phyloP scores from a whole-genome alignment of 352 stramenopile species.

The Globisporangium parvum region DNA sequence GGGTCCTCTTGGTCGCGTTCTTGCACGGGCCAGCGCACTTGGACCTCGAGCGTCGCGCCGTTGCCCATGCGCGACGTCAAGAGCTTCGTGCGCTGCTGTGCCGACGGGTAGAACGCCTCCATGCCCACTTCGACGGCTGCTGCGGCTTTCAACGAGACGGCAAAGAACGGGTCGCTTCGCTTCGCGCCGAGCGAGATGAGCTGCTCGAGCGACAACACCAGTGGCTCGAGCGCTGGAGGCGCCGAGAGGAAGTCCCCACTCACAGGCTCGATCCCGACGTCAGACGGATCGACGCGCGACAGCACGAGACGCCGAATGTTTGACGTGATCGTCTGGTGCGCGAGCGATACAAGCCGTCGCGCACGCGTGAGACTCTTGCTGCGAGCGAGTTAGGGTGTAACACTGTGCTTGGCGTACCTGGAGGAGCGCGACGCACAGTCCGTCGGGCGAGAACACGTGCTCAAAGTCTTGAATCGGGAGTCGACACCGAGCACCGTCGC shows the following conservation, averaged over 20 bases:
- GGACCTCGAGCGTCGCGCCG: slow-evolving; percentile 75
- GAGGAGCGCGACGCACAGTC: slow-evolving; percentile 63
- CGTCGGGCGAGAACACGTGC: slow-evolving; percentile 44
- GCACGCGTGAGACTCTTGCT: not conserved
- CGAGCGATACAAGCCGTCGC: not conserved
- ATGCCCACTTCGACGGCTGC: slow-evolving; percentile 81
- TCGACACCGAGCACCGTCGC: not conserved
- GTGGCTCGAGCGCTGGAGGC: slow-evolving; percentile 54
- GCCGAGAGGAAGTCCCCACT: slow-evolving; percentile 47
- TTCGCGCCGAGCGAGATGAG: slow-evolving; percentile 80
- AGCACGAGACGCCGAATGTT: slow-evolving; percentile 81
- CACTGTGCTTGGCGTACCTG: slow-evolving; percentile 21
- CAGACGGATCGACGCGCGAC: slow-evolving; percentile 62
- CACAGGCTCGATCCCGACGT: slow-evolving; percentile 60
- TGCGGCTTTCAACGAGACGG: slow-evolving; percentile 76
- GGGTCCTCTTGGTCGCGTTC: slow-evolving; percentile 85
- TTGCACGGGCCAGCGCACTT: slow-evolving; percentile 83
- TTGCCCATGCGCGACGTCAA: slow-evolving; percentile 80
- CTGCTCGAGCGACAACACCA: slow-evolving; percentile 61
- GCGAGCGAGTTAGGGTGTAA: not conserved
- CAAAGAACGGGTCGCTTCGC: slow-evolving; percentile 72
- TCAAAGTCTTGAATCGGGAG: slow-evolving; percentile 6
- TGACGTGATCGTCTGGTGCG: slow-evolving; percentile 53
- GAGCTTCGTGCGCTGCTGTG: slow-evolving; percentile 77
- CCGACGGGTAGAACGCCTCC: slow-evolving; percentile 81